phyloP scores from a whole-genome alignment of 305 asterid species.

The Nicotiana rustica region DNA sequence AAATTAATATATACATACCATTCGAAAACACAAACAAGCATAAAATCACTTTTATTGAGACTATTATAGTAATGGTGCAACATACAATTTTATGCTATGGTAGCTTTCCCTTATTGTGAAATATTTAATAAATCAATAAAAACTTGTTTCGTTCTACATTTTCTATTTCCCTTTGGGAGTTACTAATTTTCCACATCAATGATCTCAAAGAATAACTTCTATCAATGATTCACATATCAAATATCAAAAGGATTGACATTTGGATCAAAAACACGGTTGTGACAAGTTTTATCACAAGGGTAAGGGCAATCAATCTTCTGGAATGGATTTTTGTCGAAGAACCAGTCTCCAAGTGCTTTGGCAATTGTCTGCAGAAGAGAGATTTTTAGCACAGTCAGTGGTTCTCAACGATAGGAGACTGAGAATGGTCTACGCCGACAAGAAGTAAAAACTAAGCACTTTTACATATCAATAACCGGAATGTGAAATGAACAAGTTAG shows the following conservation, averaged over 20 bases:
- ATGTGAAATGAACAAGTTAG: background rate
- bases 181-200: background rate
- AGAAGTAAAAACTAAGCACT: background rate
- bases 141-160: conserved; percentile 16
- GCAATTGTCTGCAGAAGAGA: conserved; percentile 63
- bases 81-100: conserved; percentile 30
- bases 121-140: conserved; percentile 13
- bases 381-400: background rate
- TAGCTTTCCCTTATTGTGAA: conserved; percentile 30
- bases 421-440: background rate
- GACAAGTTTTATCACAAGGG: conserved; percentile 82
- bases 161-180: conserved; percentile 20
- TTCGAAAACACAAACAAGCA: conserved; percentile 8
- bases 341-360: conserved; percentile 83
- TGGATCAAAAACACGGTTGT: conserved; percentile 62
- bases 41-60: conserved; percentile 12
- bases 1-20: background rate
- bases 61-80: background rate
- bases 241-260: conserved; percentile 42
- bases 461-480: background rate
- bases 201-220: conserved; percentile 24
- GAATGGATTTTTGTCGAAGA: conserved; percentile 63
- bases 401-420: background rate
- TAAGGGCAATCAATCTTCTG: conserved; percentile 76
- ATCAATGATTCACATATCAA: background rate